A percentile compares a stretch with the other conserved stretches of the same genome.
phyloP scores from a whole-genome alignment of 2,329 filamentous ascomycete species.

The Colletotrichum sp. region DNA sequence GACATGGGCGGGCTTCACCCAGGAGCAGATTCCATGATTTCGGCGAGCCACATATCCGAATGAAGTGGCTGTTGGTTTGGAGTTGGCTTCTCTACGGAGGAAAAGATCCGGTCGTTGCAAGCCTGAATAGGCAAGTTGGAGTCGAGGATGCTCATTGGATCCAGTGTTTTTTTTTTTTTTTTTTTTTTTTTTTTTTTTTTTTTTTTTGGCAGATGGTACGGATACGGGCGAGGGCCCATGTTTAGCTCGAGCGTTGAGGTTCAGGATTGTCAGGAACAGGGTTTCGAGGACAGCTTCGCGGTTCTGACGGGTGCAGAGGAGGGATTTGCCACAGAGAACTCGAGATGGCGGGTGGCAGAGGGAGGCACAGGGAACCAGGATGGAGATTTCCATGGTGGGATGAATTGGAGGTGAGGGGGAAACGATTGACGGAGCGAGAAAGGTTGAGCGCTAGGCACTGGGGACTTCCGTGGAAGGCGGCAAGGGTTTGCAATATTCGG shows the following conservation, averaged over 20 bases:
- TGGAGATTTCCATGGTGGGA: neutral
- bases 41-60: neutral
- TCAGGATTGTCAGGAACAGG: neutral
- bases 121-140: neutral
- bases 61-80: neutral
- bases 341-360: neutral
- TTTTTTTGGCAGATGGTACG: neutral
- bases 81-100: neutral
- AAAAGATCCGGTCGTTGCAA: slow-evolving; percentile 4
- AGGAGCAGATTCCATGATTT: neutral
- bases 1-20: too few relatives aligned
- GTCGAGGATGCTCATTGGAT: neutral
- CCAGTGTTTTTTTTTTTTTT: neutral
- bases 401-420: neutral
- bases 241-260: neutral
- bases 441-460: neutral
- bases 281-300: neutral
- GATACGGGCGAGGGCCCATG: neutral
- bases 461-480: neutral
- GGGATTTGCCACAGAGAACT: neutral
- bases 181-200: neutral
- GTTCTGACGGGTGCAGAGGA: neutral
- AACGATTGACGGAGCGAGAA: neutral
- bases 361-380: too few relatives aligned
- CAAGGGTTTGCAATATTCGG: neutral